These are phyloP conservation scores for Aspergillus sp. DNA, from an alignment of 2,329 filamentous ascomycete genomes.

Conservation along the genomic window DNA sequence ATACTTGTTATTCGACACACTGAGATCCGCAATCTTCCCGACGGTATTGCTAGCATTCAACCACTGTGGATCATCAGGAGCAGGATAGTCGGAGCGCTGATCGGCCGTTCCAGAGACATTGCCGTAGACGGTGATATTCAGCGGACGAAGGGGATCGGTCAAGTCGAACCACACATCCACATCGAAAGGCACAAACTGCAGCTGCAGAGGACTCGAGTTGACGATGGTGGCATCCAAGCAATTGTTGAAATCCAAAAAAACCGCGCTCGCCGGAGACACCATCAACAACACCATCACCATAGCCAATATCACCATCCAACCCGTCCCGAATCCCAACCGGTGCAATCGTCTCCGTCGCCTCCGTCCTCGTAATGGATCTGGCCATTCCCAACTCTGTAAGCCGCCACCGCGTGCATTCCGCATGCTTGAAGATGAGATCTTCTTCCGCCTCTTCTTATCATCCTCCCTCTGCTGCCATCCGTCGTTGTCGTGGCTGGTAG, in stretches of 20 bases:
- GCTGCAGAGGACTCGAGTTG: slow-evolving; percentile 51
- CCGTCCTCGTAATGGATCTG: slow-evolving; percentile 16
- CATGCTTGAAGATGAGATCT: slow-evolving; percentile 1
- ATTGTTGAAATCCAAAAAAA: slow-evolving; percentile 72
- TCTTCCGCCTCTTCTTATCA: neutral
- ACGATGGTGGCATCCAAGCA: slow-evolving; percentile 61
- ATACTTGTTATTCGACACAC: slow-evolving; percentile 51
- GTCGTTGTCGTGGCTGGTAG: slow-evolving; percentile 15
- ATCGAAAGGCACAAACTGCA: slow-evolving; percentile 74
- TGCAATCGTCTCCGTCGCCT: slow-evolving; percentile 7
- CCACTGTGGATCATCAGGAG: slow-evolving; percentile 56
- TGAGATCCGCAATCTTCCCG: slow-evolving; percentile 70
- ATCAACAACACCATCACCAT: slow-evolving; percentile 17
- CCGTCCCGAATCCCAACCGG: slow-evolving; percentile 3
- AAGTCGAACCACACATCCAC: slow-evolving; percentile 69
- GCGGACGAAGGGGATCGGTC: slow-evolving; percentile 51
- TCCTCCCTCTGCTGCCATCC: slow-evolving; percentile 10
- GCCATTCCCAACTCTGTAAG: slow-evolving; percentile 13
- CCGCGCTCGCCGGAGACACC: slow-evolving; percentile 51
- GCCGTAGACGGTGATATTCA: slow-evolving; percentile 78
- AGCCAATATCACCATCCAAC: slow-evolving; percentile 11
- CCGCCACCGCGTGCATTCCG: slow-evolving; percentile 4
- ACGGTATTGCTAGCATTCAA: slow-evolving; percentile 51
- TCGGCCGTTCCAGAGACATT: slow-evolving; percentile 73
- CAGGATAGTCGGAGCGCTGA: slow-evolving; percentile 49